phyloP scores from a whole-genome alignment of 2,329 filamentous ascomycete genomes.

The Xylaria sp. region DNA sequence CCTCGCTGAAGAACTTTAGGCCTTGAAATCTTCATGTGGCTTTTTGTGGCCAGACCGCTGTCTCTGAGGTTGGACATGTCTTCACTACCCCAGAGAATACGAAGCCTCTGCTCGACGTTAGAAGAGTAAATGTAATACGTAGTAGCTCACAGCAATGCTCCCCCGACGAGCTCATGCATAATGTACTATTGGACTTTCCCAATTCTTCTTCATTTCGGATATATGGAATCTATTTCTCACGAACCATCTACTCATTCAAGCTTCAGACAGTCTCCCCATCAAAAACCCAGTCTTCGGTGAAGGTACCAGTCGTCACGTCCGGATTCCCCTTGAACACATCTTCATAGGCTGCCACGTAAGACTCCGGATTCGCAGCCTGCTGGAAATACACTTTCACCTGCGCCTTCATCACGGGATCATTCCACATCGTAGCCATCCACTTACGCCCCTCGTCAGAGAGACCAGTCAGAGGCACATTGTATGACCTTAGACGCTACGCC shows the following conservation, averaged over 20 bases:
- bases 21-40: too few species aligned
- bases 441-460: conserved; percentile 42
- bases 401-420: conserved; percentile 41
- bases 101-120: too few species aligned
- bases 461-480: conserved; percentile 44
- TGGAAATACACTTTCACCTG: conserved; percentile 44
- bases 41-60: too few species aligned
- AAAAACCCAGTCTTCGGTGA: conserved; percentile 44
- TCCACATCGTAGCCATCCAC: conserved; percentile 50
- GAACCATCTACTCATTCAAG: too few species aligned
- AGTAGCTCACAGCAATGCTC: too few species aligned
- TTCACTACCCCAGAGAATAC: too few species aligned
- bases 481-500: conserved; percentile 43
- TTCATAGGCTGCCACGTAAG: conserved; percentile 42
- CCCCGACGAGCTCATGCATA: too few species aligned
- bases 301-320: conserved; percentile 40
- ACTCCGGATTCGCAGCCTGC: conserved; percentile 43
- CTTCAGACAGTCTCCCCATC: not conserved
- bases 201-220: not conserved
- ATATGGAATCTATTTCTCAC: too few species aligned
- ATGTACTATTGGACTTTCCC: too few species aligned
- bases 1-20: too few species aligned
- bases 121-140: too few species aligned
- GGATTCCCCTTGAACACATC: conserved; percentile 42
- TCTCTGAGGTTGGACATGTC: too few species aligned